These are phyloP conservation scores for Nicotiana paniculata DNA, from an alignment of 257 asterid genomes.

Conservation along the genomic window DNA sequence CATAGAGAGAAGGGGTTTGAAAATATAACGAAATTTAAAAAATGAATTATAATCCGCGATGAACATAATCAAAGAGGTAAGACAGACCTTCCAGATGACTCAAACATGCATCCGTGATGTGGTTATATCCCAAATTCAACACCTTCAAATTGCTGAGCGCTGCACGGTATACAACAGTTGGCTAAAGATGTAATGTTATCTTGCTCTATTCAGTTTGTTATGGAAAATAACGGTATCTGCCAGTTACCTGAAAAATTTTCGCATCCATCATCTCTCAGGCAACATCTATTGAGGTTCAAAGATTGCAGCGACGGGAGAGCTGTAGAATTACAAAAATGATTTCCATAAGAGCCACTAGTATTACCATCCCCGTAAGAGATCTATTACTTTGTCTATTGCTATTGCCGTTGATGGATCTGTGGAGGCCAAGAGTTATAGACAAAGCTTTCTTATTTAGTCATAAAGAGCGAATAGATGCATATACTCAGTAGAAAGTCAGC, in stretches of 20 bases:
- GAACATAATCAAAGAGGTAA: not conserved
- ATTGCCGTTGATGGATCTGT: no score
- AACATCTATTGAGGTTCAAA: not conserved
- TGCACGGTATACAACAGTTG: not conserved
- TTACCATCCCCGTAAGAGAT: no score
- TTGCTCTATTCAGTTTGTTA: not conserved
- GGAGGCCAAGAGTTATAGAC: no score
- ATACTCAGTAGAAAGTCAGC: no score
- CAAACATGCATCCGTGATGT: constrained; percentile 11
- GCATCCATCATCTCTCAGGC: constrained; percentile 5
- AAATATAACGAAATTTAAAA: no score
- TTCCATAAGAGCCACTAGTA: no score
- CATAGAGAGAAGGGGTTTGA: no score
- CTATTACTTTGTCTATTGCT: no score
- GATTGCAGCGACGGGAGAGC: constrained; percentile 1
- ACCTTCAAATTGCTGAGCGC: constrained; percentile 4
- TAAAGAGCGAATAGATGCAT: no score
- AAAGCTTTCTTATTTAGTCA: no score
- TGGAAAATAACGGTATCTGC: not conserved
- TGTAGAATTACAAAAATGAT: not conserved
- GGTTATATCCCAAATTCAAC: constrained; percentile 3
- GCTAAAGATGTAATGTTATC: not conserved
- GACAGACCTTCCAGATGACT: constrained; percentile 3
- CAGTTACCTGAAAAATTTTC: constrained; percentile 6
- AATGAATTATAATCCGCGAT: not conserved